Base-by-base conservation (phyloP, 257 asterid genomes). In the Thymus mandschuricus region DNA sequence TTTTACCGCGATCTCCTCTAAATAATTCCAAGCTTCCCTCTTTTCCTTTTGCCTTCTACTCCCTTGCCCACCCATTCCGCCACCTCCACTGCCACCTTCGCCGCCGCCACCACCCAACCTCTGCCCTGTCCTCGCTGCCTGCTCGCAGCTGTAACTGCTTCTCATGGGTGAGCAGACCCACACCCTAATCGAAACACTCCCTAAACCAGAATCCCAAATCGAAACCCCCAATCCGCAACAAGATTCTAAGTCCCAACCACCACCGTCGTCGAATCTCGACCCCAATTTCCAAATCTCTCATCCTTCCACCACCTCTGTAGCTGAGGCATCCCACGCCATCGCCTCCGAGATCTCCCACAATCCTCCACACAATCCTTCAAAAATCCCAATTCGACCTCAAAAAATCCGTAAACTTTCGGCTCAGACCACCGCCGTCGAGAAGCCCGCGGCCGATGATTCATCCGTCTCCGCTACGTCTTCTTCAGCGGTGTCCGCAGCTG, bases 311-410 rank as follows among this genome's bases (percentile, higher is more conserved):
- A 29, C 79, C 46, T 59, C 77, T 1, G 45, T 64, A 6, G 27
- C 69, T 3, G 83, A 76, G 73, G 43, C 81, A 34, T 54, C 84
- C 7, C 66, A 49, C 34, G 57, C 75, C 65, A 5, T 75, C 60
- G 69, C 68, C 56, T 3, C 80, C 28, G 79, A 79, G 61, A 71
- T 73, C 76, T 60, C 90, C 61, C 83, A 63, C 54, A 12, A 63
- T 0, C 80, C 76, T 45, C 71, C 83, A 58, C 81, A 88, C 49
- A 86, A 89, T 74, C 92, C 97, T 50, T 87, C 97, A 71, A 91
- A 94, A 82, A 94, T 91, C 55, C 98, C 97, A 59, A 91, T 94
- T 78, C 96, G 97, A 44, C 98, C 98, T 60, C 97, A 81, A 27
- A 93, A 93, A 74, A 89, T 93, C 69, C 89, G 98, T 11, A 91